These are phyloP conservation scores for Solanum tarijense DNA, from an alignment of 257 asterid genomes.

Conservation along the genomic window DNA sequence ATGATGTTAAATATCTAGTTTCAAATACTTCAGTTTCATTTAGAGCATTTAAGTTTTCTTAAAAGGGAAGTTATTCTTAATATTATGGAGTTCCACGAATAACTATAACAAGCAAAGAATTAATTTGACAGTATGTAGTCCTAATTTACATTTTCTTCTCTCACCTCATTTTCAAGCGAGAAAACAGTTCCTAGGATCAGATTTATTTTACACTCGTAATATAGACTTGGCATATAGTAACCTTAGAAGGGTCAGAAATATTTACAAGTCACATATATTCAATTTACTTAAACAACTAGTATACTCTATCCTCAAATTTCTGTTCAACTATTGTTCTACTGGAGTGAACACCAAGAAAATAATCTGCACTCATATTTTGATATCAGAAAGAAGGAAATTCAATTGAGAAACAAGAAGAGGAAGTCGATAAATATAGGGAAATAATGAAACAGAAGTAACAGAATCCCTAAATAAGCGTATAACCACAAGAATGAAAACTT, in stretches of 20 bases:
- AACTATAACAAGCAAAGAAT: neutral
- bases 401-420: neutral
- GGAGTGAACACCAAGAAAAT: neutral
- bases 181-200: neutral
- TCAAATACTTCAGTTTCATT: neutral
- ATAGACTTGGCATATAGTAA: neutral
- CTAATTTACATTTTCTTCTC: neutral
- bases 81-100: neutral
- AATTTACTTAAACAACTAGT: neutral
- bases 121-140: neutral
- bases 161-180: neutral
- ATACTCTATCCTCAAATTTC: neutral
- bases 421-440: neutral
- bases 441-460: neutral
- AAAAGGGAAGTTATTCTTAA: neutral
- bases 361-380: neutral
- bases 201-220: neutral
- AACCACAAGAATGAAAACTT: constrained; percentile 3
- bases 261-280: neutral
- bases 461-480: neutral
- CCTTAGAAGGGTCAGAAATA: neutral
- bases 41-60: neutral
- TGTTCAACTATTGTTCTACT: neutral
- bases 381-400: neutral
- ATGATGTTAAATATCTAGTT: neutral